Base-by-base conservation (phyloP, 306 rosid genomes). In the Boehmeria nivea region DNA sequence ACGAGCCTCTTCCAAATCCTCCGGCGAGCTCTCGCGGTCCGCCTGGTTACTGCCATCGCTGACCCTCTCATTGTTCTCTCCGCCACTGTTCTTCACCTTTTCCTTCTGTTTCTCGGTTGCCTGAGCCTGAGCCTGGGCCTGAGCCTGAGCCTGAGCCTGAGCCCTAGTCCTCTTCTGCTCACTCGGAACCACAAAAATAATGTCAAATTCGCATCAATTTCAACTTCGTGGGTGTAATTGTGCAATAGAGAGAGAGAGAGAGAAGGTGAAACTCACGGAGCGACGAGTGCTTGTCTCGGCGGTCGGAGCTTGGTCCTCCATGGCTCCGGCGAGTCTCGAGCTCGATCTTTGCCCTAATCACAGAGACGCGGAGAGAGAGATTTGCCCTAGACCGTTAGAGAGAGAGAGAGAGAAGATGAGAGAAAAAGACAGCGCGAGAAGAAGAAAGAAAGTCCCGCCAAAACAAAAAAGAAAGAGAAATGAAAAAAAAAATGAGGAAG, bases 11-110 rank as follows among this genome's bases (percentile, higher is more conserved):
- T 78, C 85, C 38, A 62, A 74, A 52, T 80, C 85, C 9, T 86
- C 95, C 0, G 89, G 95, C 4, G 98, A 91, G 44, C 93, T 80
- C 73, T 87, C 91, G 33, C 89, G 79, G 23, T 79, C 78, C 2
- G 56, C 76, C 53, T 63, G 78, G 34, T 75, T 81, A 51, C 79
- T 76, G 18, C 70, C 72, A 15, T 78, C 74, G 66, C 81, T 72
- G 46, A 58, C 21, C 54, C 68, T 63, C 12, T 48, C 67, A 21
- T 69, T 70, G 73, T 57, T 72, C 52, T 15, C 52, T 12, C 52
- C 87, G 23, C 61, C 81, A n/a, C 73, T 74, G 9, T 50, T 59
- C 16, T 37, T 57, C 52, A 1, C 24, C n/a, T 57, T n/a, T n/a
- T n/a, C n/a, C n/a, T n/a, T n/a, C n/a, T 76, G 76, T 26, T 60